Conservation (phyloP, 2,329 filamentous ascomycete genomes). For the Aphanoascus verrucosus region DNA sequence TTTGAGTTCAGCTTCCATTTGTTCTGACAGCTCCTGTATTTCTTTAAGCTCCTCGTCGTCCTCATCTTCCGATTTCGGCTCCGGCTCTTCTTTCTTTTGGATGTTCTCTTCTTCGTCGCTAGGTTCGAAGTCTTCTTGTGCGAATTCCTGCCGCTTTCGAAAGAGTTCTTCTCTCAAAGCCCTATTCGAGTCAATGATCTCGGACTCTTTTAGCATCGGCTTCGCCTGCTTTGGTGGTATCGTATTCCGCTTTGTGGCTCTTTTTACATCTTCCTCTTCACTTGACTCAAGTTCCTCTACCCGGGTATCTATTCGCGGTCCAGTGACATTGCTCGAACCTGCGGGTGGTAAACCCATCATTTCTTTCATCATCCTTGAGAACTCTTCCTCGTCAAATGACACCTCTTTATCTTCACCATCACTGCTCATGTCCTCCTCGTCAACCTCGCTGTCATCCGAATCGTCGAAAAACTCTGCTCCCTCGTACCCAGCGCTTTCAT, state of each 20-base stretch:
- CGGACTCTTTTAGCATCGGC: slow-evolving; percentile 35
- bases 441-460: slow-evolving; percentile 48
- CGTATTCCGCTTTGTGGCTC: slow-evolving; percentile 22
- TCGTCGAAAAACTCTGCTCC: slow-evolving; percentile 60
- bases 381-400: slow-evolving; percentile 75
- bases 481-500: slow-evolving; percentile 69
- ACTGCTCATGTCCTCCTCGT: slow-evolving; percentile 45
- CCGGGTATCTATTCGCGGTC: slow-evolving; percentile 12
- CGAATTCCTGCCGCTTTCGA: not conserved
- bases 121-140: slow-evolving; percentile 19
- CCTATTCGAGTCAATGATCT: slow-evolving; percentile 2
- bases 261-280: slow-evolving; percentile 42
- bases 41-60: slow-evolving; percentile 49
- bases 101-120: slow-evolving; percentile 32
- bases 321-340: slow-evolving; percentile 19
- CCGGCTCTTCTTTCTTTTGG: slow-evolving; percentile 31
- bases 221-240: not conserved
- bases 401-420: slow-evolving; percentile 64
- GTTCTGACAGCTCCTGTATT: slow-evolving; percentile 34
- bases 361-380: slow-evolving; percentile 77
- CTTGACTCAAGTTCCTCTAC: slow-evolving; percentile 25
- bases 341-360: slow-evolving; percentile 63
- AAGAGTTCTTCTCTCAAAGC: slow-evolving; percentile 4
- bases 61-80: slow-evolving; percentile 25
- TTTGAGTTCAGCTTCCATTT: slow-evolving; percentile 40